phyloP scores from a whole-genome alignment of 2,329 filamentous ascomycete species.

The Fusarium sp. region DNA sequence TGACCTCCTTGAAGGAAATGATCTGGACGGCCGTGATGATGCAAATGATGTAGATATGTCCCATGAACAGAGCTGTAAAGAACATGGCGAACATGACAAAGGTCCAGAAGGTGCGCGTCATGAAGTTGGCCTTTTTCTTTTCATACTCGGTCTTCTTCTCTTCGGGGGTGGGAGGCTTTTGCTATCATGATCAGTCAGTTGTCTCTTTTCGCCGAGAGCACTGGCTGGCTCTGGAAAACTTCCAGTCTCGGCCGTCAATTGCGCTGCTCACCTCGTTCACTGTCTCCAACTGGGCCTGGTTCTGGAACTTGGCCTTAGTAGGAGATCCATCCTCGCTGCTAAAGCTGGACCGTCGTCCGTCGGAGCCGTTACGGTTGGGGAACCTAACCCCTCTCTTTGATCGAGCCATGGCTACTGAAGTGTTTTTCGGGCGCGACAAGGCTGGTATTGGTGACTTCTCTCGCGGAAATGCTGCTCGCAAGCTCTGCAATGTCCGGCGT shows the following conservation, averaged over 20 bases:
- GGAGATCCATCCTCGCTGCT: constrained; percentile 68
- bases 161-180: constrained; percentile 57
- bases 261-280: constrained; percentile 49
- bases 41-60: constrained; percentile 96
- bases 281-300: constrained; percentile 45
- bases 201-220: neutral
- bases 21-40: constrained; percentile 95
- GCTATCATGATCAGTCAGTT: neutral
- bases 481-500: constrained; percentile 13
- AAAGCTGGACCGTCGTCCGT: constrained; percentile 75
- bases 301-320: constrained; percentile 42
- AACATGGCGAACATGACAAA: constrained; percentile 96
- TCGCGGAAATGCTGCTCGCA: neutral
- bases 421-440: constrained; percentile 7
- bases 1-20: constrained; percentile 98
- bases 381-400: constrained; percentile 65
- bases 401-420: constrained; percentile 46
- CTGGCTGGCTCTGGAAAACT: neutral
- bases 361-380: constrained; percentile 56
- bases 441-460: neutral
- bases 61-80: constrained; percentile 91
- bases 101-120: constrained; percentile 96
- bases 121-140: constrained; percentile 99
- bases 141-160: constrained; percentile 78
- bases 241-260: neutral